Base-by-base conservation (phyloP, 2,329 filamentous ascomycete species). In the Cytospora chrysosperma region DNA sequence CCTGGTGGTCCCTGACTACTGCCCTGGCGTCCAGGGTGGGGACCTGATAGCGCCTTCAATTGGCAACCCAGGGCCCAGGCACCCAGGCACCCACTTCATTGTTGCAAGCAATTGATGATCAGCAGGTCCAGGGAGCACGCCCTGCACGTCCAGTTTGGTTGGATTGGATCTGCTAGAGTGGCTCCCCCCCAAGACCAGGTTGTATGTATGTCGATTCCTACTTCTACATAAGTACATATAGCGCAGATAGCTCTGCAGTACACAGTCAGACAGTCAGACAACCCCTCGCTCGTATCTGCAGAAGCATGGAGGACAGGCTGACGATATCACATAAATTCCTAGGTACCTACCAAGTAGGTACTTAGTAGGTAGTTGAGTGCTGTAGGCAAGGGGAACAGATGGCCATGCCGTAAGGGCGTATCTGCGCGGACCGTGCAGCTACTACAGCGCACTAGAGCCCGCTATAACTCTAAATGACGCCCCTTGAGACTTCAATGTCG, bases 401-500 rank as follows among this genome's bases (percentile, higher is more conserved):
- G 9, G 37, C 37, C 37, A 17, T 40, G 37, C 37, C 37, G 37
- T 19, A 17, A 40, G 37, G n/a, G 17, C 17, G 15, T 15, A 34
- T 10, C 37, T 40, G 28, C 28, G 9, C 28, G 37, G 37, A 1
- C 37, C 37, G 34, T 37, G 27, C 51, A 27, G n/a, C 21, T 32
- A n/a, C n/a, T n/a, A n/a, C n/a, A n/a, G n/a, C n/a, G n/a, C n/a
- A n/a, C n/a, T n/a, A 34, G 43, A 49, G 30, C 59, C 51, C 59
- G 32, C 32, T 34, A 55, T 61, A 61, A 61, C 59, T 61, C 37
- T 61, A 61, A 61, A 61, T 55, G 59, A 61, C 59, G 54, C 51
- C 59, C 30, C 40, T 27, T 34, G 43, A 8, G 8, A 47, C 9
- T 19, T 47, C 19, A 55, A 19, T 28, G 53, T n/a, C n/a, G n/a